Evolutionary conservation across 306 rosid species (phyloP), one percentile per base, ranked within the genome.

Genomic region (Vachellia pachyceras): DNA sequence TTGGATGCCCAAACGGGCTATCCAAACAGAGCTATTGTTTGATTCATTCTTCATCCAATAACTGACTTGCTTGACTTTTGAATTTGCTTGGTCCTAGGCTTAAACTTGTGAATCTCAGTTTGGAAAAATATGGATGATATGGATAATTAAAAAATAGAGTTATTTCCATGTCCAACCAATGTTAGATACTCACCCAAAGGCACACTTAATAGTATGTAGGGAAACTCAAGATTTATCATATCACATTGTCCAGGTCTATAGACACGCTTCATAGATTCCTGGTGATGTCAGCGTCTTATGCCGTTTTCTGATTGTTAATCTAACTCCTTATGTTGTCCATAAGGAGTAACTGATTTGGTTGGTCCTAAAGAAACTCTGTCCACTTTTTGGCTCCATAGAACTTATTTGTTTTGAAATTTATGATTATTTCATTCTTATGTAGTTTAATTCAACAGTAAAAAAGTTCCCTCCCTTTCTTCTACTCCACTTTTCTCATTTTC

Each of bases 291-390:
- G 22, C 52, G 35, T 46, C 11, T 15, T 66, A 66, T 67, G 46
- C 52, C 23, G 1, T n/a, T 68, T n/a, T 20, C 25, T 42, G 54
- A 33, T 54, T 49, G 58, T 77, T 45, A 22, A 57, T 18, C 10
- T 71, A 64, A 67, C 66, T 80, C 17, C 73, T 47, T 71, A 58
- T 17, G 10, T 6, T 72, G 66, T 7, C 11, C 69, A 22, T 47
- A 49, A 10, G 66, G 60, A 17, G 8, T 54, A 42, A 20, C 40
- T 75, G 77, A 54, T 41, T 75, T 37, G 25, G 44, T 15, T 69
- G 60, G 85, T 63, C 37, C 64, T 54, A 35, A 72, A 42, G 57
- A 72, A 37, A 52, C n/a, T 33, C 35, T 64, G 25, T 73, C 42
- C 36, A 17, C 17, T 29, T 60, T 58, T 42, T 54, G 60, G 23